Evolutionary conservation across 441 rosid species (phyloP), one percentile per base, ranked within the genome.

Genomic region (Eruca vesicaria): DNA sequence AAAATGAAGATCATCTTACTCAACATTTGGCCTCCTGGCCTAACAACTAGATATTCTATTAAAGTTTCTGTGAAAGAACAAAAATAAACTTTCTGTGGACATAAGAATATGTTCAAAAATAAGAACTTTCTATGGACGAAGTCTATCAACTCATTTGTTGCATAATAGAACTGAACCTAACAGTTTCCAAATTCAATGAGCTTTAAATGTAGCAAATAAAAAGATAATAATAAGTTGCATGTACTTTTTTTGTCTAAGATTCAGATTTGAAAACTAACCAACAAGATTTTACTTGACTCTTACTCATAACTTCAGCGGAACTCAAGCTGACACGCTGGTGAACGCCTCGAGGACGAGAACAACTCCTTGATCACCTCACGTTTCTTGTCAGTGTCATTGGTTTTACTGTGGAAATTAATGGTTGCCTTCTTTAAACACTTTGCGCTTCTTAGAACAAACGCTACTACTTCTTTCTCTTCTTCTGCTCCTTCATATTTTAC

Each of bases 341-440:
- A 56, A 35, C 23, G 7, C 33, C n/a, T 38, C 6, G 66, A 16
- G 4, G 41, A 69, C 7, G 63, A 41, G 18, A 56, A 28, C 63
- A 58, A 58, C 19, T 66, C 62, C 41, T 52, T 20, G 62, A 68
- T 7, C 61, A 68, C 38, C 41, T 48, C 38, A 53, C 12, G 14
- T 32, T 53, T 55, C 43, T 67, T 62, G 66, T 28, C 11, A 0
- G 6, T 1, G 32, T 57, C 41, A 9, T 23, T 31, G 36, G 43
- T 38, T 38, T 38, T 38, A 38, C n/a, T 38, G n/a, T 38, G 15
- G 45, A 38, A 11, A 3, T 38, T 38, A 43, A 43, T 43, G 18
- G 50, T 43, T 43, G 50, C 76, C 12, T 63, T 38, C 69, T 52
- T 63, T 36, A 73, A 64, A 55, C 65, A 38, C 2, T 7, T 73